Evolutionary conservation across 1,139 yeast species (phyloP), one percentile per base, ranked within the genome.

Genomic region (Blastobotrys elegans): DNA sequence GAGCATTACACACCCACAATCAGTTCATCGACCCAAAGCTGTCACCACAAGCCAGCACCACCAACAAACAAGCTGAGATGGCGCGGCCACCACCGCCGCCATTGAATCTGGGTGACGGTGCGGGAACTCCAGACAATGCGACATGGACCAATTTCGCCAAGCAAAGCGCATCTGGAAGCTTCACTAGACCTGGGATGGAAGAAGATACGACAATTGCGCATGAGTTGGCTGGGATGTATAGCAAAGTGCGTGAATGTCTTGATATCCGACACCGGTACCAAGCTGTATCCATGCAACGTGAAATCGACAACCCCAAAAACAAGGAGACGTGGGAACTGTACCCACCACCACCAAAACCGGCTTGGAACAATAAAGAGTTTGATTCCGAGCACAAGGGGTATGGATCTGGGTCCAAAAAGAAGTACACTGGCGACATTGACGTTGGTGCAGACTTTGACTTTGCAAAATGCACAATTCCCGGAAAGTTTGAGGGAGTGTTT

Each of bases 271-370:
- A 79, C 58, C 84, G 82, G 63, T 94, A 90, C 63, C 84, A 86
- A 66, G 62, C 68, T 1, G 59, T 77, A 5, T 88, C 97, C 0
- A 59, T 79, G 46, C 99, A 94, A 68, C 71, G 80, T 43, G 87
- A 84, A 43, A 65, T 68, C 40, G 83, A 79, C 54, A 92, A 94
- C 64, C 98, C 98, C 1, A 89, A 89, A 63, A 90, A 92, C 64
- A 69, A 66, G 39, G 64, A 66, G 2, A 65, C 61, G 26, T 94
- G 98, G 97, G 63, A 64, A 14, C 81, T 94, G 44, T 90, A 90
- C 62, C 99, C 99, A 0, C 81, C 84, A 10, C 97, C 97, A 1
- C 98, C 98, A 11, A 81, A 81, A 53, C 97, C 98, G 1, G 81
- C 94, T 24, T 92, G 95, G 77, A 84, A 85, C 58, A 80, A 76